Base-by-base conservation (phyloP, 768 basidiomycete genomes). In the Boletus rex-veris region DNA sequence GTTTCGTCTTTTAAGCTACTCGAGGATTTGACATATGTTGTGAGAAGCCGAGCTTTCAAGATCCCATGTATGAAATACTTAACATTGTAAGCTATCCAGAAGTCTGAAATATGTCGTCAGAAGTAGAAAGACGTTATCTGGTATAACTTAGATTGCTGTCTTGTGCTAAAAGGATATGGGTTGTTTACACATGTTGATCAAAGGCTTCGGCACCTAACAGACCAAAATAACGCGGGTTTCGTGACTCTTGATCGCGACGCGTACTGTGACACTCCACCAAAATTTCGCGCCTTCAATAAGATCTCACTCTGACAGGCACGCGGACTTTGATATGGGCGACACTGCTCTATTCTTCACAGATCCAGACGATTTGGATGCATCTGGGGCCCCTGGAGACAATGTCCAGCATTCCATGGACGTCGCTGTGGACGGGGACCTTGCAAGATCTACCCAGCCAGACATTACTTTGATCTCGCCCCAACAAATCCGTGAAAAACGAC, bases 291-390 rank as follows among this genome's bases (percentile, higher is more conserved):
- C 41, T 42, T 35, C 40, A 12, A 12, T 33, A 19, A 35, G 0
- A 18, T 26, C 49, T 10, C 28, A 26, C 8, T 38, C 31, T 5
- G 14, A n/a, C 38, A 36, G 33, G 18, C 16, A 48, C 19, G 21
- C 36, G 31, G 7, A 43, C 39, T 24, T 24, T 14, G 7, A 39
- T 19, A 68, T 69, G 65, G 51, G 39, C 38, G 35, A 41, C 43
- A 36, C 11, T 12, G 69, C 66, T 7, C 68, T 79, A 10, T 88
- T 88, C 64, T 87, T 88, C 66, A 79, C 81, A 36, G 77, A 76
- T 35, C 81, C 84, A 15, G 74, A 74, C 35, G 83, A 81, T 51
- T 76, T 82, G 43, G 74, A 73, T 8, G 73, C 73, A 18, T 45
- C 53, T 36, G 30, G 21, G 30, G 45, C 33, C 24, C 28, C 5